Evolutionary conservation across 108 stramenopile genomes (phyloP).

Genomic region (Fistulifera pelliculosa): DNA sequence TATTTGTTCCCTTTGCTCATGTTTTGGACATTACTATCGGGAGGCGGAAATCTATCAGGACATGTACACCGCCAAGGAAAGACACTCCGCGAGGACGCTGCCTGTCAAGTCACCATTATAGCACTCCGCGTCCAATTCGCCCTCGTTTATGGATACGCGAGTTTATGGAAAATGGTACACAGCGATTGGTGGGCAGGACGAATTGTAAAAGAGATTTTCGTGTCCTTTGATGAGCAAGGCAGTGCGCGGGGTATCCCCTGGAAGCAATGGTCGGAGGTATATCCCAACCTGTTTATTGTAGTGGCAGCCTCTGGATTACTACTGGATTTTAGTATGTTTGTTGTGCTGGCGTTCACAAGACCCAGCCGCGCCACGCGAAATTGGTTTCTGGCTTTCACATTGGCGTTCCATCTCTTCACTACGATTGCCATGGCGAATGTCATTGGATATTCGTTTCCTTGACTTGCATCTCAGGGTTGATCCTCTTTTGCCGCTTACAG

Average conservation of each 20-base stretch:
- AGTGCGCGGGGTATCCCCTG: neutral
- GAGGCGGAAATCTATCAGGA: no score
- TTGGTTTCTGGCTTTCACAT: neutral
- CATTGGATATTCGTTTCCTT: neutral
- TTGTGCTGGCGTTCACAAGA: neutral
- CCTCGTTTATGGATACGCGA: neutral
- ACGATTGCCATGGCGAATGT: neutral
- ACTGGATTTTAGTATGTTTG: neutral
- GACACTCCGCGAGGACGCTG: no score
- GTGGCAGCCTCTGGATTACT: neutral
- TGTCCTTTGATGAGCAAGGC: neutral
- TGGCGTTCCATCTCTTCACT: neutral
- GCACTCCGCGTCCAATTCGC: neutral
- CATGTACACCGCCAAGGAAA: no score
- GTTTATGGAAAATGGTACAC: slow-evolving; percentile 1
- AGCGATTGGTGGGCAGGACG: neutral
- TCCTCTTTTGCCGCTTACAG: neutral
- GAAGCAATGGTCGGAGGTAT: neutral
- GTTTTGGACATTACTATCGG: no score
- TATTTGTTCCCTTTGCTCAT: no score
- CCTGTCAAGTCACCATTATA: neutral
- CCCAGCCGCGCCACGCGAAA: neutral
- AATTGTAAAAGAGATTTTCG: neutral
- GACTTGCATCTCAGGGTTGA: neutral
- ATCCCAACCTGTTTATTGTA: neutral